phyloP scores from a whole-genome alignment of 495 filamentous ascomycete genomes.

The Aspergillus bertholletiae region DNA sequence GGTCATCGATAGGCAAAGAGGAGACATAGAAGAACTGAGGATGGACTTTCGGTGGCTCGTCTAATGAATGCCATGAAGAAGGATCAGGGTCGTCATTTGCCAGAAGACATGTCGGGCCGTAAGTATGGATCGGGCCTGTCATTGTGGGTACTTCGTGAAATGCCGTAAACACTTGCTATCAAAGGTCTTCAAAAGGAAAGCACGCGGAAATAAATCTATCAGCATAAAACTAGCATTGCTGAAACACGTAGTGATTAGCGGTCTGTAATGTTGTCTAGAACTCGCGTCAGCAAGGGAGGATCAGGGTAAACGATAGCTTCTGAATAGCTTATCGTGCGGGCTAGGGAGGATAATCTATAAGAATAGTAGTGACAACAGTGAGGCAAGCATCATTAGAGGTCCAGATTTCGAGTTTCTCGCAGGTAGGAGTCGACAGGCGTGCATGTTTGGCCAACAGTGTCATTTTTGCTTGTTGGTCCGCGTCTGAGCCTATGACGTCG shows the following conservation, averaged over 20 bases:
- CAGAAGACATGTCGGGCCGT: constrained; percentile 50
- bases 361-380: not conserved
- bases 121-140: constrained; percentile 51
- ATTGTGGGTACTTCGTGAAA: constrained; percentile 20
- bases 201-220: not conserved
- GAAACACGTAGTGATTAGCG: not conserved
- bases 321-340: not conserved
- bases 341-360: not conserved
- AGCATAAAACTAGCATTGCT: not conserved
- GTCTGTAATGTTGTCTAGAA: not conserved
- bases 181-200: not conserved
- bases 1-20: constrained; percentile 75
- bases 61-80: constrained; percentile 27
- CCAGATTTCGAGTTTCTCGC: not conserved
- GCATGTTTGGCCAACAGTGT: not conserved
- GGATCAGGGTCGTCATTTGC: constrained; percentile 34
- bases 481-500: constrained; percentile 37
- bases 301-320: constrained; percentile 2
- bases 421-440: not conserved
- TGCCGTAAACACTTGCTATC: not conserved
- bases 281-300: constrained; percentile 19
- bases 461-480: constrained; percentile 1
- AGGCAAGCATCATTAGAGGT: not conserved
- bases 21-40: constrained; percentile 83
- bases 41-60: constrained; percentile 45